Base-by-base conservation (phyloP, 202 grass and related monocot species). In the Schoenoplectus triqueter region DNA sequence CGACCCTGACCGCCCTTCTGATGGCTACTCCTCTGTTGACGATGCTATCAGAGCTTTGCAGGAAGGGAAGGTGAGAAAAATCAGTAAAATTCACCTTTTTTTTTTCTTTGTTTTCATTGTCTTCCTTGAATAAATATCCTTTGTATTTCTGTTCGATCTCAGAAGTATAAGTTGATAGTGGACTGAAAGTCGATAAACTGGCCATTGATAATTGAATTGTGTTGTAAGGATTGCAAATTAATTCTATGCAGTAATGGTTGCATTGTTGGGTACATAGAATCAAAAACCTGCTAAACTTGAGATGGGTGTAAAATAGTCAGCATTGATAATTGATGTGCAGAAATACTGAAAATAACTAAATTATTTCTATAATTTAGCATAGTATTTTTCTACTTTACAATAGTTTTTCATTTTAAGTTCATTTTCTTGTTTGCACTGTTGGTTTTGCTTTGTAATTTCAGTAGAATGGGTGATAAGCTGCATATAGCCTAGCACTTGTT, bases 21-120 rank as follows among this genome's bases (percentile, higher is more conserved):
- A 95, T 0, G 91, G 93, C 55, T 98, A 93, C 87, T 92, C 84
- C 20, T 95, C 95, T 0, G 80, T 98, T 49, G 91, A 98, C 10
- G 89, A 93, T 70, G 95, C 93, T 63, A n/a, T 94, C 83, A 80
- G 50, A 45, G 81, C 92, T 48, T 74, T 98, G 81, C 88, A 68
- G 41, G 81, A 91, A 66, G 95, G 95, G 84, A 98, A 92, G 86
- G 95, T 98, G 45, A 18, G 65, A 74, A 44, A 62, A 81, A 77
- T 54, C 21, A 67, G 9, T 82, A 41, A 47, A 68, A 14, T 61
- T 41, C n/a, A 71, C n/a, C 52, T 73, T 9, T 73, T 20, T 87
- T 87, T 46, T 8, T 56, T 68, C 49, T 86, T 31, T 61, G 1
- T 7, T 60, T 69, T 52, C 21, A 10, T 69, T 8, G 0, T 8